Percentiles rank a stretch among this genome's conserved stretches.
These are phyloP conservation scores for Golubevia sp. DNA, from an alignment of 1,284 basidiomycete species.

Conservation along the genomic window DNA sequence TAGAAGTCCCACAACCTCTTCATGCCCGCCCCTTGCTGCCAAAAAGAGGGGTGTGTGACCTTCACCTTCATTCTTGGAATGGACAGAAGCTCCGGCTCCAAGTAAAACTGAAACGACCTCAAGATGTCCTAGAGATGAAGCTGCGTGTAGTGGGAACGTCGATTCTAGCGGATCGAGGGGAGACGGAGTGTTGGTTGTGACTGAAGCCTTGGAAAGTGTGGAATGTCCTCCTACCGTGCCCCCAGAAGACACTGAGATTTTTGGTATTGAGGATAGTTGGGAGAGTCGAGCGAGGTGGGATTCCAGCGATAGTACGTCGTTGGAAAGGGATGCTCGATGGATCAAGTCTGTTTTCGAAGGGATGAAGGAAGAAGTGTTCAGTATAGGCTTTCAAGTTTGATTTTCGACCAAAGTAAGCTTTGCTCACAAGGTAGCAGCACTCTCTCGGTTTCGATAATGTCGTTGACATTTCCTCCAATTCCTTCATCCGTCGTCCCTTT, in stretches of 20 bases:
- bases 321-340: constrained; percentile 20
- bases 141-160: constrained; percentile 76
- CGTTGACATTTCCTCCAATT: no score
- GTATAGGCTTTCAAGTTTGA: neutral
- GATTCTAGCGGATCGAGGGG: constrained; percentile 17
- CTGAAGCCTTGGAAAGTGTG: constrained; percentile 26
- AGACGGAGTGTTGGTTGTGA: constrained; percentile 5
- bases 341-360: constrained; percentile 16
- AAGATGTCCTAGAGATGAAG: constrained; percentile 73
- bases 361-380: neutral
- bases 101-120: constrained; percentile 71
- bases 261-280: constrained; percentile 4
- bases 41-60: constrained; percentile 74
- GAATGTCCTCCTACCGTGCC: neutral
- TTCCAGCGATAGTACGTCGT: constrained; percentile 20
- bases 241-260: neutral
- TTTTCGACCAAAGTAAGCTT: neutral
- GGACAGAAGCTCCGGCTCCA: constrained; percentile 81
- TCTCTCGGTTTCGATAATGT: no score
- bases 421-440: no score
- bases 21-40: constrained; percentile 46
- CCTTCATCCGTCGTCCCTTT: neutral
- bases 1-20: constrained; percentile 32
- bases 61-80: constrained; percentile 72
- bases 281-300: constrained; percentile 30